Evolutionary conservation across 768 basidiomycete species (phyloP).

Genomic region (Lactarius tabidus): DNA sequence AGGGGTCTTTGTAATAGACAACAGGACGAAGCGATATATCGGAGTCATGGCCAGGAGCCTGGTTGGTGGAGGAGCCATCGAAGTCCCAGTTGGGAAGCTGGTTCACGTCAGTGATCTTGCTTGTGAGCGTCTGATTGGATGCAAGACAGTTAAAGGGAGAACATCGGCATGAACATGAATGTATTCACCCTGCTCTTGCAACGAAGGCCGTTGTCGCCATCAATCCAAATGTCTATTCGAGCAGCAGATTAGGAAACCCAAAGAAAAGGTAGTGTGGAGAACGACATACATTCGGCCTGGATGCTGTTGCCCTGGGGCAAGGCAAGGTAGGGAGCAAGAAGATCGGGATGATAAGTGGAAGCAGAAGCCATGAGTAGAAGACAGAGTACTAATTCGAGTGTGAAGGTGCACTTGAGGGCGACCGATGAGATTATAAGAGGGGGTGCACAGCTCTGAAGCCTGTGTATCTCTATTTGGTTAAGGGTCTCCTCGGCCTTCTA

Average conservation of each 20-base stretch:
- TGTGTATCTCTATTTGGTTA: background rate
- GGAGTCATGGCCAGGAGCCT: slow-evolving; percentile 93
- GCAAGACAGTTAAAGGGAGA: slow-evolving; percentile 1
- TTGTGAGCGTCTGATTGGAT: slow-evolving; percentile 67
- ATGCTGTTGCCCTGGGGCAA: slow-evolving; percentile 88
- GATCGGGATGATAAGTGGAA: slow-evolving; percentile 63
- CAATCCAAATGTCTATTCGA: slow-evolving; percentile 90
- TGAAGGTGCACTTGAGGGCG: slow-evolving; percentile 7
- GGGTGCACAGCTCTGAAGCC: background rate
- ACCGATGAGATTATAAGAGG: slow-evolving; percentile 14
- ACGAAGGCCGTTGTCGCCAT: slow-evolving; percentile 90
- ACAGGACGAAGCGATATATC: slow-evolving; percentile 98
- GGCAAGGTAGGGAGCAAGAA: slow-evolving; percentile 85
- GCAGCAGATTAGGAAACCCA: slow-evolving; percentile 16
- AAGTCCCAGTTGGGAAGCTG: slow-evolving; percentile 99
- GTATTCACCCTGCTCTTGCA: slow-evolving; percentile 87
- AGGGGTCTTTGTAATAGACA: slow-evolving; percentile 97
- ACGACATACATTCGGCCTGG: slow-evolving; percentile 81
- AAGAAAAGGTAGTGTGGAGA: slow-evolving; percentile 18
- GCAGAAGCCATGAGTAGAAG: background rate
- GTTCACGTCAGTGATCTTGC: slow-evolving; percentile 82
- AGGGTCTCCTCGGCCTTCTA: background rate
- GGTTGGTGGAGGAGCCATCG: slow-evolving; percentile 96
- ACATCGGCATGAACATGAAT: slow-evolving; percentile 7
- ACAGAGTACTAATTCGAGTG: slow-evolving; percentile 25